Conservation (phyloP, 2,329 filamentous ascomycete genomes). For the Xylariomycetidae sp. region DNA sequence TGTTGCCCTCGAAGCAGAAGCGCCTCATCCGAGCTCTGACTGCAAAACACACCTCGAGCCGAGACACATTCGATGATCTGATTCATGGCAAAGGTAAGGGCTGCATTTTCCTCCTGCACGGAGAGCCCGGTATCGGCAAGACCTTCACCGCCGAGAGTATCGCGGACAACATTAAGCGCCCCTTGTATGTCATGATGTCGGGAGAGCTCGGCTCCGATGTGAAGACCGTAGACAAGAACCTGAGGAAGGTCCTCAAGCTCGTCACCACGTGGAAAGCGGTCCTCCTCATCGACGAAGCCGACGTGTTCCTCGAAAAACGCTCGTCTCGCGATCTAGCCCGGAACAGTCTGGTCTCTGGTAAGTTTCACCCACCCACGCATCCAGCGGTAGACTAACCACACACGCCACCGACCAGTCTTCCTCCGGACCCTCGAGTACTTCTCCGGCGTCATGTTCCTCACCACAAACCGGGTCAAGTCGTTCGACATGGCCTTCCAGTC, state of each 20-base stretch:
- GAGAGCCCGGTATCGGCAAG: conserved; percentile 9
- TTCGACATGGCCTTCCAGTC: conserved; percentile 21
- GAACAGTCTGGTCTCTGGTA: conserved; percentile 19
- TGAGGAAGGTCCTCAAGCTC: conserved; percentile 6
- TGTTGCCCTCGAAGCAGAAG: conserved; percentile 8
- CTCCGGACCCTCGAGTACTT: conserved; percentile 18
- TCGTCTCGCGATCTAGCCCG: conserved; percentile 11
- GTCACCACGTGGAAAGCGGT: conserved; percentile 9
- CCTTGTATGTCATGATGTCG: conserved; percentile 12
- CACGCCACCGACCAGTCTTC: conserved; percentile 8
- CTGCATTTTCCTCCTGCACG: conserved; percentile 10
- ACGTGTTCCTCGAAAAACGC: conserved; percentile 9
- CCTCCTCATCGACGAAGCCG: conserved; percentile 11
- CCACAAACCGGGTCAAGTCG: conserved; percentile 17
- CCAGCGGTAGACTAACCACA: not conserved
- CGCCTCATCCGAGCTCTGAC: conserved; percentile 10
- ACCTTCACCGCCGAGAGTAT: conserved; percentile 12
- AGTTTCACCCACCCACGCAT: not conserved
- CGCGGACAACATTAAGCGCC: conserved; percentile 10
- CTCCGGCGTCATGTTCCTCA: conserved; percentile 18
- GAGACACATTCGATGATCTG: conserved; percentile 6
- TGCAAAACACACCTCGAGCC: conserved; percentile 4
- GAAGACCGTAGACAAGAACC: conserved; percentile 9
- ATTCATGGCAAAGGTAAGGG: conserved; percentile 9
- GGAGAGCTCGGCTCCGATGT: conserved; percentile 12